Evolutionary conservation across 495 filamentous ascomycete species (phyloP), one percentile per base, ranked within the genome.

Genomic region (Penicillium angulare): DNA sequence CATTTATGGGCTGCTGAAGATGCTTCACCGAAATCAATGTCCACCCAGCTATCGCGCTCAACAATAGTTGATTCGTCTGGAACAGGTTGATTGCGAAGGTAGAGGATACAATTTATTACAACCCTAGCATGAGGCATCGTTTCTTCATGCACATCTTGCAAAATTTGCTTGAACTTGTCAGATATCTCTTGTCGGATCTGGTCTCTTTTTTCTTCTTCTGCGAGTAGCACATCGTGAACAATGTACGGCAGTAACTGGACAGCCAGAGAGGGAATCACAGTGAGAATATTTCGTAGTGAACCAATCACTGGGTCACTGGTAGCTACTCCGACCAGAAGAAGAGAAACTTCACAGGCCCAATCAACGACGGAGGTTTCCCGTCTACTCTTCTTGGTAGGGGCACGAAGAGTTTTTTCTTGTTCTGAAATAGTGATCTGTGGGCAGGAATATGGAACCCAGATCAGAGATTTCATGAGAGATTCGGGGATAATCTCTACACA

Each of bases 31-130:
- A 86, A 86, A 60, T 96, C 84, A 24, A 97, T 71, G 24, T 92
- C 87, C 24, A 98, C 80, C 93, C 93, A 97, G 41, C 79, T 77
- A 32, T 85, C 73, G 32, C 95, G 84, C 55, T 96, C 87, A 33
- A 82, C 84, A 46, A 86, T 86, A 0, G 89, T 93, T 2, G 68
- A 65, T 65, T 98, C 95, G 5, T 80, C 70, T 2, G 84, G 84
- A n/a, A 82, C 59, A n/a, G 76, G 79, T 62, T 93, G 92, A 7
- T 87, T 89, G 18, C 90, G 83, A 32, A 98, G 77, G 59, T 96
- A 97, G n/a, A 97, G 73, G 43, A 97, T 79, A 10, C 85, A 84
- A 46, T 86, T 86, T 29, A 97, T 77, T 1, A 97, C 76, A 48
- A 90, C 70, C 17, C 73, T 74, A 24, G 78, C 69, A 64, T 82